A percentile compares a stretch with the other conserved stretches of the same genome.
Evolutionary conservation across 2,329 filamentous ascomycete genomes (phyloP).

Genomic region (Alternaria infectoria): DNA sequence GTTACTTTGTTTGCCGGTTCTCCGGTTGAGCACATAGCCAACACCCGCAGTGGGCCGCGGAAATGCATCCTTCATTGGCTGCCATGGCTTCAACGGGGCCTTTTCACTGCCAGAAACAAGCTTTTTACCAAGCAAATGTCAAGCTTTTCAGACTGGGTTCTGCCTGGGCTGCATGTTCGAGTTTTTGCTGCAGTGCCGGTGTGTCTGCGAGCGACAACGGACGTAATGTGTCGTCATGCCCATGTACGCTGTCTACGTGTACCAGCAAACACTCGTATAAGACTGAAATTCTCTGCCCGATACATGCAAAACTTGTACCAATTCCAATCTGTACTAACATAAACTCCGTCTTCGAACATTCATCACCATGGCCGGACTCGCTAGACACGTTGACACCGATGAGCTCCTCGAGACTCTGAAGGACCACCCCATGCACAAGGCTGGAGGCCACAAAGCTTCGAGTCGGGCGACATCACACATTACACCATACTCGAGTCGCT

Average conservation of each 20-base stretch:
- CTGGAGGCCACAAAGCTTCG: slow-evolving; percentile 40
- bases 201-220: not conserved
- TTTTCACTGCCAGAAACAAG: slow-evolving; percentile 27
- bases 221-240: slow-evolving; percentile 19
- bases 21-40: not conserved
- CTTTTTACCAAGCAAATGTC: slow-evolving; percentile 35
- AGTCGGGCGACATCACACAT: slow-evolving; percentile 55
- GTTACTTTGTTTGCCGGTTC: not conserved
- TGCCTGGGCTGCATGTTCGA: not conserved
- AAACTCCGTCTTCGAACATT: not conserved
- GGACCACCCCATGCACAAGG: slow-evolving; percentile 52
- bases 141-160: slow-evolving; percentile 28
- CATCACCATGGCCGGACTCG: slow-evolving; percentile 55
- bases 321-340: not conserved
- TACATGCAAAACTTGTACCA: not conserved
- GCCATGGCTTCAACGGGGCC: not conserved
- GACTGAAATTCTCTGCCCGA: not conserved
- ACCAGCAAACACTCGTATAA: not conserved
- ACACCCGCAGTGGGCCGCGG: not conserved
- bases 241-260: slow-evolving; percentile 3
- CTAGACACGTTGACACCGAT: slow-evolving; percentile 59
- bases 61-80: not conserved
- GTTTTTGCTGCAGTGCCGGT: not conserved
- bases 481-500: slow-evolving; percentile 64
- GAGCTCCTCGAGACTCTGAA: slow-evolving; percentile 62